Evolutionary conservation across 441 rosid genomes (phyloP).

Genomic region (California macrophylla): DNA sequence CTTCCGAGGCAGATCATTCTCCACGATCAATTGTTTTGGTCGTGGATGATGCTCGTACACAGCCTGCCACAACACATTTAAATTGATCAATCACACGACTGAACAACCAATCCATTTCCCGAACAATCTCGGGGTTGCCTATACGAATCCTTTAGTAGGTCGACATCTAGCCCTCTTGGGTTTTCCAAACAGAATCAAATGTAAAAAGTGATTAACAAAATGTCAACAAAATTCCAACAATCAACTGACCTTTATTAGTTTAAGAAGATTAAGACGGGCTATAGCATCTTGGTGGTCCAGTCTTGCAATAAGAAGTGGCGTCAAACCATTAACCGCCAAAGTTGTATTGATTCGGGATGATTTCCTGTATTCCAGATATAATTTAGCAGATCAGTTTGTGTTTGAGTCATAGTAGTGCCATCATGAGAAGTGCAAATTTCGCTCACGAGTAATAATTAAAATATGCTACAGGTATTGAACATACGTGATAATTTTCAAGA

Average conservation of each 20-base stretch:
- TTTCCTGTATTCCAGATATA: conserved; percentile 51
- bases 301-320: conserved; percentile 74
- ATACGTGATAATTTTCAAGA: conserved; percentile 90
- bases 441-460: background rate
- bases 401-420: background rate
- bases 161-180: too few relatives aligned
- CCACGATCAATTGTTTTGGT: conserved; percentile 92
- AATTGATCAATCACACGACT: background rate
- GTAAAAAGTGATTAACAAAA: background rate
- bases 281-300: conserved; percentile 95
- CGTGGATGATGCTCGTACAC: conserved; percentile 96
- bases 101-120: too few relatives aligned
- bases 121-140: background rate
- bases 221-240: background rate
- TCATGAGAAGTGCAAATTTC: too few relatives aligned
- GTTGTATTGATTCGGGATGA: conserved; percentile 82
- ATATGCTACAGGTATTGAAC: too few relatives aligned
- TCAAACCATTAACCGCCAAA: conserved; percentile 88
- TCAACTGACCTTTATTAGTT: conserved; percentile 69
- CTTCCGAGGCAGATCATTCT: conserved; percentile 79
- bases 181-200: background rate
- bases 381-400: background rate
- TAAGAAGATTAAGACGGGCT: conserved; percentile 88
- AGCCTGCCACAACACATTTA: conserved; percentile 37
- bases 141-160: background rate